Percentiles rank a stretch among this genome's conserved stretches.
Conservation (phyloP, 768 basidiomycete species). For the Lactifluus rugatus region DNA sequence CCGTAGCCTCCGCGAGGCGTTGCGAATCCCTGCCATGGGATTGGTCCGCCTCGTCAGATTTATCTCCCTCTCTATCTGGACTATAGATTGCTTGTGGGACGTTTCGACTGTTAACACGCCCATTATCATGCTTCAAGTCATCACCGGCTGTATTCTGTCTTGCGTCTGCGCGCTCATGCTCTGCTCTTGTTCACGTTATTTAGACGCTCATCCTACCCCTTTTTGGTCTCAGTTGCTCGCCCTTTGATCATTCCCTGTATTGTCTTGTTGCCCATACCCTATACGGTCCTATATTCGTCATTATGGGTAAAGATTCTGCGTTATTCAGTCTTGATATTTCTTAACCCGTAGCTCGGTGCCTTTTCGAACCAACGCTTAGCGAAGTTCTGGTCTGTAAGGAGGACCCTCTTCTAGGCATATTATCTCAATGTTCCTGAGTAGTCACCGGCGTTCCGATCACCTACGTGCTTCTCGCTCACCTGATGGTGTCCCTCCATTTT, state of each 20-base stretch:
- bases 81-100: background rate
- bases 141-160: background rate
- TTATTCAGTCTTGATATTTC: background rate
- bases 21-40: background rate
- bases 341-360: background rate
- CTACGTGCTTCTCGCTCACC: background rate
- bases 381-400: background rate
- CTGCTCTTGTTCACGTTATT: too few species aligned
- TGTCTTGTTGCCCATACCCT: background rate
- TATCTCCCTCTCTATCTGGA: background rate
- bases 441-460: conserved; percentile 6
- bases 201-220: too few species aligned
- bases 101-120: background rate
- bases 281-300: background rate
- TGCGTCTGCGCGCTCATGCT: background rate
- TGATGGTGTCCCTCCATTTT: conserved; percentile 3
- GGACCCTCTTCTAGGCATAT: background rate
- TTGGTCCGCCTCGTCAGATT: background rate
- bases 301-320: background rate
- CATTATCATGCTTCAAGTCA: too few species aligned
- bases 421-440: background rate
- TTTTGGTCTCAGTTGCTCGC: background rate
- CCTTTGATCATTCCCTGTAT: background rate
- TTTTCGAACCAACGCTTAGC: background rate
- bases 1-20: background rate